Base-by-base conservation (phyloP, 768 basidiomycete species). In the Lentinula edodes region DNA sequence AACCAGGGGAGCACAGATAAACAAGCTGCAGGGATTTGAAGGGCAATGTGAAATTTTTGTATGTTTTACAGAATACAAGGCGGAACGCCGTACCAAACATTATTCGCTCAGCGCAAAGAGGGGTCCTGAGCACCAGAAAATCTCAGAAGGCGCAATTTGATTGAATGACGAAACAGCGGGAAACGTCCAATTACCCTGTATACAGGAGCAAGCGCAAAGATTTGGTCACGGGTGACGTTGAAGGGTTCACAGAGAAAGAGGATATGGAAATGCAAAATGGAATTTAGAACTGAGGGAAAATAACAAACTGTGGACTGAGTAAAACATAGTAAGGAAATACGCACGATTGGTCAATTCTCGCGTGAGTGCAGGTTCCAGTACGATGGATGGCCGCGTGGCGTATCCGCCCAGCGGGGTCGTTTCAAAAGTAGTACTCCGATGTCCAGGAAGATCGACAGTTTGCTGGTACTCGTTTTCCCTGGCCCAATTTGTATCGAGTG, bases 291-390 rank as follows among this genome's bases (percentile, higher is more conserved):
- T 28, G 3, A 28, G 28, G 28, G 54, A 35, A 23, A 23, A 3
- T 9, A 34, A 15, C 3, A 7, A 48, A 12, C 8, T n/a, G 6
- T n/a, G 43, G n/a, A 45, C 15, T 0, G 43, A 45, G 43, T 7
- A 45, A 41, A 41, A 15, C 39, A 28, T 15, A 50, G 58, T 36
- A 38, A 59, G 60, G 52, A 59, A 58, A 64, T 53, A 76, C 88
- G 69, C 71, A 89, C 89, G 76, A 69, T 89, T 89, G 38, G 88
- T 87, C 61, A 91, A 80, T 71, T 91, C 89, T 60, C 87, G 83
- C 28, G 84, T 89, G 61, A 88, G 80, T 32, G 78, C 73, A 41
- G 83, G 83, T 67, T 90, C 86, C 20, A 89, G 75, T 60, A 80
- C 78, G 56, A 77, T 71, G 34, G 75, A 71, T 34, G 76, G 63